phyloP scores from a whole-genome alignment of 78 protist species.

The Paulinella micropora region DNA sequence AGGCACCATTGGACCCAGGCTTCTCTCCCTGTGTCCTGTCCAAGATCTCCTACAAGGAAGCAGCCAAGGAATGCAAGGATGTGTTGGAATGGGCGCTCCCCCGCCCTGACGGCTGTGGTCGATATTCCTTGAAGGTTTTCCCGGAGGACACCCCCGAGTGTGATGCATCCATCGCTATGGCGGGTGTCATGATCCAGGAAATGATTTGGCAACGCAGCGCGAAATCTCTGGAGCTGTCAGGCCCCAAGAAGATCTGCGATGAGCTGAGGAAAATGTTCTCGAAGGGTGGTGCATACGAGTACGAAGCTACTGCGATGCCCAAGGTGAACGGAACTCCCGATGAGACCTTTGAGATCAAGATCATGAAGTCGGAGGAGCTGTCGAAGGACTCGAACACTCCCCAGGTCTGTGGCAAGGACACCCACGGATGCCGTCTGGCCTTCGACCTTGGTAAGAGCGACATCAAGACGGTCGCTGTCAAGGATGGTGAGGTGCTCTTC shows the following conservation, averaged over 20 bases:
- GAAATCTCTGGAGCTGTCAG: background rate
- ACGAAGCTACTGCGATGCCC: background rate
- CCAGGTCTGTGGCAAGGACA: background rate
- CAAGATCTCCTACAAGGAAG: no score
- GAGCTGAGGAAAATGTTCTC: background rate
- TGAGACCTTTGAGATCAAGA: background rate
- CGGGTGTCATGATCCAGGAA: no score
- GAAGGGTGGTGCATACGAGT: background rate
- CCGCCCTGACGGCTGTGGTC: no score
- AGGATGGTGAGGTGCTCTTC: background rate
- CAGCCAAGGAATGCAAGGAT: no score
- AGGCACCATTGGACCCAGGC: no score
- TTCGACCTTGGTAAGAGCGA: background rate
- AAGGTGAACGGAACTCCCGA: background rate
- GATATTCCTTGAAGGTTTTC: no score
- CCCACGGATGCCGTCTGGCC: background rate
- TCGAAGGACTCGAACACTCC: background rate
- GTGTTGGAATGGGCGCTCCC: no score
- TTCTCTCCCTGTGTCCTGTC: no score
- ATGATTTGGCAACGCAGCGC: background rate
- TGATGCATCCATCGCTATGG: no score
- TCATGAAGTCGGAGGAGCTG: background rate
- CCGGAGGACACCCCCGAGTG: no score
- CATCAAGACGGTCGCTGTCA: background rate
- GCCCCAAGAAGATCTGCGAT: background rate